Evolutionary conservation across 192 early-diverging fungal genomes (phyloP).

Genomic region (Nowakowskiella sp.): DNA sequence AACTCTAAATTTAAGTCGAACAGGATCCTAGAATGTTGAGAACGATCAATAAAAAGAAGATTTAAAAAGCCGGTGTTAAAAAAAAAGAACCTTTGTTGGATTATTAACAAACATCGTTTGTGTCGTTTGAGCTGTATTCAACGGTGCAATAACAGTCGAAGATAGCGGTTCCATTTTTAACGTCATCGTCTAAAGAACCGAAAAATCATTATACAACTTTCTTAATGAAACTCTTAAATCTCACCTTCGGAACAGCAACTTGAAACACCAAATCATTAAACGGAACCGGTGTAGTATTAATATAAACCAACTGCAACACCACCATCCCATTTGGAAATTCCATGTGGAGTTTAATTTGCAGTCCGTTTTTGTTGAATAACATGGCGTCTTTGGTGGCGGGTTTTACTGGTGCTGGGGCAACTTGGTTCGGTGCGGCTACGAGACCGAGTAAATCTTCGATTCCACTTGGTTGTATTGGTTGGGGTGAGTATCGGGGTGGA

Average conservation of each 20-base stretch:
- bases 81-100: constrained; percentile 36
- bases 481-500: too few species aligned
- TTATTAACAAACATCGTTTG: constrained; percentile 36
- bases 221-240: background rate
- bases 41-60: too few species aligned
- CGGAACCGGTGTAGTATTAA: constrained; percentile 48
- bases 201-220: background rate
- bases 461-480: too few species aligned
- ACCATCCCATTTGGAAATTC: background rate
- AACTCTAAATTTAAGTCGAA: constrained; percentile 38
- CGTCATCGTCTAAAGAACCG: constrained; percentile 33
- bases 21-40: too few species aligned
- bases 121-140: constrained; percentile 36
- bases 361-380: constrained; percentile 47
- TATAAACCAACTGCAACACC: constrained; percentile 30
- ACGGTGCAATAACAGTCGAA: constrained; percentile 27
- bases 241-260: constrained; percentile 45
- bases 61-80: too few species aligned
- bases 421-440: too few species aligned
- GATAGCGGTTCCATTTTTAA: constrained; percentile 35
- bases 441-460: too few species aligned
- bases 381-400: too few species aligned
- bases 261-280: constrained; percentile 41
- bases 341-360: constrained; percentile 39
- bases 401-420: too few species aligned